A percentile compares a stretch with the other conserved stretches of the same genome.
Evolutionary conservation across 2,329 filamentous ascomycete species (phyloP).

Genomic region (Thermothelomyces thermophilus): DNA sequence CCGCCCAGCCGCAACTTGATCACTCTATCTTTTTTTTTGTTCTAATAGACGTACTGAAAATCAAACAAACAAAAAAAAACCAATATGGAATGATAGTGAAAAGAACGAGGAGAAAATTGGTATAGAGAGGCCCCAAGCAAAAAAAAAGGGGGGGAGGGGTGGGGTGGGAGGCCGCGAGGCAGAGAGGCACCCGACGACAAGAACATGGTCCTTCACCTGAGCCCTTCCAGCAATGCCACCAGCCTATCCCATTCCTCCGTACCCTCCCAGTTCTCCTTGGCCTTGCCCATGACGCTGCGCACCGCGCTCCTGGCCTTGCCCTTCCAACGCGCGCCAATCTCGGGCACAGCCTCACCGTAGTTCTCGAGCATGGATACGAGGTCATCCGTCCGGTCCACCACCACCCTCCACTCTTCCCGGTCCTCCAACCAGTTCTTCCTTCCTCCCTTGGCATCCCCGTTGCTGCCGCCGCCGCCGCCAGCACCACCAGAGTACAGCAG

Average conservation of each 20-base stretch:
- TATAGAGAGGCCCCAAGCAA: neutral
- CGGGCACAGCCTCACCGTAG: constrained; percentile 57
- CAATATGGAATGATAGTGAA: too few relatives aligned
- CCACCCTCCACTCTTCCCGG: constrained; percentile 58
- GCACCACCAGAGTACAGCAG: constrained; percentile 28
- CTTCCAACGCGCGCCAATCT: constrained; percentile 75
- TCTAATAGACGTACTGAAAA: too few relatives aligned
- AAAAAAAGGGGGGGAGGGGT: too few relatives aligned
- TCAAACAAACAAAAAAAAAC: too few relatives aligned
- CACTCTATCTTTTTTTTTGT: too few relatives aligned
- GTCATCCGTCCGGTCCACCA: constrained; percentile 73
- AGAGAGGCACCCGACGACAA: too few relatives aligned
- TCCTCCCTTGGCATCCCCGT: constrained; percentile 34
- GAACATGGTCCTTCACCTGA: constrained; percentile 15
- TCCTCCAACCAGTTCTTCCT: constrained; percentile 53
- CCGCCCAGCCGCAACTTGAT: too few relatives aligned
- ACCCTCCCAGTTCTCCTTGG: constrained; percentile 76
- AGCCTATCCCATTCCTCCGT: constrained; percentile 60
- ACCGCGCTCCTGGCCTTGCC: constrained; percentile 83
- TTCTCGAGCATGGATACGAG: constrained; percentile 79
- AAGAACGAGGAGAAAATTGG: neutral
- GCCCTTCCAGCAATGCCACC: constrained; percentile 47
- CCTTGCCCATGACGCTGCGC: constrained; percentile 75
- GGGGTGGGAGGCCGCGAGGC: too few relatives aligned
- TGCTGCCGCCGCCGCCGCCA: constrained; percentile 31